Evolutionary conservation across 306 rosid genomes (phyloP), one percentile per base, ranked within the genome.

Genomic region (Vigna mungo): DNA sequence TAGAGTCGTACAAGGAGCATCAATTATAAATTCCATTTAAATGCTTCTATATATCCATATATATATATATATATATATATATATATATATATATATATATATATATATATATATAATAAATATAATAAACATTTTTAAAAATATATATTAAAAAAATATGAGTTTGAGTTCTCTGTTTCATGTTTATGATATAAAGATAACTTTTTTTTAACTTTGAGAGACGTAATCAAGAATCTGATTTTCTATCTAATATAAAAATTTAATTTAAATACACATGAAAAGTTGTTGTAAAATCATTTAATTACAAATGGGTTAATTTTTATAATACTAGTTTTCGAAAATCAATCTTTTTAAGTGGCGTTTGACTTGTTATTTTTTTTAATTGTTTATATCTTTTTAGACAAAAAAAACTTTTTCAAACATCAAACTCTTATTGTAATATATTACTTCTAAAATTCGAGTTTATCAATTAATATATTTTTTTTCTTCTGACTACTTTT

Each of bases 1-100:
- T 12, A 75, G 79, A 75, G 62, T 32, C 79, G 63, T 75, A 37
- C 62, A 75, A 62, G 62, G n/a, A 75, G 9, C 30, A 62, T 15
- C 32, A 23, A 56, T 56, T 61, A 34, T 15, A 62, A 62, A 34
- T 32, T 61, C 12, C 7, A 53, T 53, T 18, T 7, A 8, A 18
- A 7, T 53, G 18, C 0, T 9, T 53, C 27, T 27, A 51, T 23
- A n/a, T 0, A 53, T 0, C 27, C 49, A 11, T 7, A 18, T 18
- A 8, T 20, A 20, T 7, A 7, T 4, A 52, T 17, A 23, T 7
- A 49, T n/a, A n/a, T n/a, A n/a, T n/a, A n/a, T 52, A 5, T 25
- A 25, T 20, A 20, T 20, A 20, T 20, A 20, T 20, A 20, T 20
- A 20, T 20, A 20, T 20, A 20, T 20, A 20, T 20, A 20, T 20